phyloP scores from a whole-genome alignment of 1,284 basidiomycete genomes.

The Cutaneotrichosporon mucoides region DNA sequence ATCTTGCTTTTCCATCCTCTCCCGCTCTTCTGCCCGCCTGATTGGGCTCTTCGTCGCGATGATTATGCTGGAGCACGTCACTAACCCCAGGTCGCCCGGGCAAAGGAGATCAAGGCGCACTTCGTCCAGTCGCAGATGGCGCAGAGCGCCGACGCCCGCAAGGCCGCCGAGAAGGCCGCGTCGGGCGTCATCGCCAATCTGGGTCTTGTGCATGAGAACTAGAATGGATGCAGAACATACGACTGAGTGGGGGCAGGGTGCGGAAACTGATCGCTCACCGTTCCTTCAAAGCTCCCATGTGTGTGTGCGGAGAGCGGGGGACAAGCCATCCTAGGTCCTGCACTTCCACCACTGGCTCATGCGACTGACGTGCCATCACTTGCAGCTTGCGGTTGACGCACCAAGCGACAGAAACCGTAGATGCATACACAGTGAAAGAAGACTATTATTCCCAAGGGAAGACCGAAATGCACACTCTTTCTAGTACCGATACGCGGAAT shows the following conservation, averaged over 20 bases:
- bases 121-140: conserved; percentile 65
- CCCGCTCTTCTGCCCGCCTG: background rate
- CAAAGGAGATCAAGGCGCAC: conserved; percentile 67
- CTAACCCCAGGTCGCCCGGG: conserved; percentile 61
- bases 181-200: conserved; percentile 70
- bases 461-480: background rate
- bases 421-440: too few species aligned
- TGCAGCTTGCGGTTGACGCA: too few species aligned
- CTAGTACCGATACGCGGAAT: background rate
- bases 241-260: background rate
- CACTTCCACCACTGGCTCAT: too few species aligned
- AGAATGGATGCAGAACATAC: conserved; percentile 2
- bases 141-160: conserved; percentile 64
- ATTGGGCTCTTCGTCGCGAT: background rate
- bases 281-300: too few species aligned
- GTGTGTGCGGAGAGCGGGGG: too few species aligned
- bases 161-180: conserved; percentile 66
- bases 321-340: too few species aligned
- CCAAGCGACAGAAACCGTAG: too few species aligned
- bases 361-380: too few species aligned
- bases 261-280: too few species aligned
- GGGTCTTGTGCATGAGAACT: conserved; percentile 57
- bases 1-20: too few species aligned
- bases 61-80: too few species aligned
- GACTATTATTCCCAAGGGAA: too few species aligned